Evolutionary conservation across 1,139 yeast genomes (phyloP), one percentile per base, ranked within the genome.

Genomic region (Protomyces lactucae-debilis): DNA sequence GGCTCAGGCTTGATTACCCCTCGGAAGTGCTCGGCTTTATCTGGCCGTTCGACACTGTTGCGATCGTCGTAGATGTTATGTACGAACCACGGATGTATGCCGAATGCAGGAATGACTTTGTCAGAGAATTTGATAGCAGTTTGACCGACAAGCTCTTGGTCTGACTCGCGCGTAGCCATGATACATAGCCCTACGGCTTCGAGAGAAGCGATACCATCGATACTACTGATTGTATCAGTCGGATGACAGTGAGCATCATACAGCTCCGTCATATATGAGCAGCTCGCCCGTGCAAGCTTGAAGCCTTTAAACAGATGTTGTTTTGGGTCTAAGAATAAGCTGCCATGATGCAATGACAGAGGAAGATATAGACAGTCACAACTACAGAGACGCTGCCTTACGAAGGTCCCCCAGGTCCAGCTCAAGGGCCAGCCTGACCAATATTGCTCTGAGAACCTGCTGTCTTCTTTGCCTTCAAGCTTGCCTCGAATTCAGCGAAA

Each of bases 1-100:
- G 79, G 76, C 23, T 64, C 68, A n/a, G 85, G 83, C 5, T 67
- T 65, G 57, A 87, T 73, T 0, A 89, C 83, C 0, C 68, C 36
- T 1, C 67, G 61, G 72, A 91, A 93, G 74, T 91, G 97, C 3
- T 69, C 74, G 16, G 57, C 23, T 72, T 71, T 79, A 64, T 28
- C 67, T 66, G 67, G 56, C 9, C 28, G 66, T 0, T 69, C 71
- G 0, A 70, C 73, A 6, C 75, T 69, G 9, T 82, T 77, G 68
- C 84, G 85, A 37, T 86, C 70, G 74, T 92, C 96, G 1, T 84
- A 76, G 71, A 83, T 90, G 97, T 97, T 92, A 0, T 98, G 98
- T 73, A 93, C 98, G 3, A 89, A 78, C 0, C 98, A 69, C 61
- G 65, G 65, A 28, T 65, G 67, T 16, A 63, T 51, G 52, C 71